phyloP scores from a whole-genome alignment of 768 basidiomycete species.

The Boletus insuetus region DNA sequence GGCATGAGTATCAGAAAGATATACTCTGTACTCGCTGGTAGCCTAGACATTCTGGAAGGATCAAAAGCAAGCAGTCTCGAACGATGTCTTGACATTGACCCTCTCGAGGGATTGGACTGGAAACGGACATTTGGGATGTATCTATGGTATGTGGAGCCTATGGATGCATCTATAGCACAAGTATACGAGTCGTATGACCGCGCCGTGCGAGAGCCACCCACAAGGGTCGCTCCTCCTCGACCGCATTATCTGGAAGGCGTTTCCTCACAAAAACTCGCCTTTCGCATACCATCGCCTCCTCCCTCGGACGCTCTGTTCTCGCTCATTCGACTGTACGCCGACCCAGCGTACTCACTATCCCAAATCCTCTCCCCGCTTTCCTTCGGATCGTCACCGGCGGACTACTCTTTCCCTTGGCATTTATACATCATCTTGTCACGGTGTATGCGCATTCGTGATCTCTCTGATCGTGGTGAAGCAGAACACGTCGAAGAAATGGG shows the following conservation, averaged over 20 bases:
- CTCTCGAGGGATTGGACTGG: constrained; percentile 85
- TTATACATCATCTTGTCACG: constrained; percentile 84
- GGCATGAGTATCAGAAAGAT: constrained; percentile 68
- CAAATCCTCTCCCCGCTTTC: constrained; percentile 70
- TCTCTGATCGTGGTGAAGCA: constrained; percentile 72
- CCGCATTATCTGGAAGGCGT: constrained; percentile 54
- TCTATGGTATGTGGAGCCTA: constrained; percentile 81
- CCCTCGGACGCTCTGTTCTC: constrained; percentile 75
- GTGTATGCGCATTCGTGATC: constrained; percentile 80
- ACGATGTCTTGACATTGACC: constrained; percentile 54
- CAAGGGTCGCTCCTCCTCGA: constrained; percentile 49
- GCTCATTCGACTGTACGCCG: constrained; percentile 74
- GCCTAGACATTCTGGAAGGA: constrained; percentile 57
- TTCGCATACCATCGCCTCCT: constrained; percentile 44
- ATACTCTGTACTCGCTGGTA: constrained; percentile 82
- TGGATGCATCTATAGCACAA: constrained; percentile 68
- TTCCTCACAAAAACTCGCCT: constrained; percentile 27
- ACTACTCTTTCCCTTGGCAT: constrained; percentile 89
- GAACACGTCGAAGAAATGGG: constrained; percentile 34
- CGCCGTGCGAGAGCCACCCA: constrained; percentile 35
- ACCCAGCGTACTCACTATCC: constrained; percentile 67
- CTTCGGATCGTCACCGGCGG: constrained; percentile 71
- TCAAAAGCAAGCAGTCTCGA: constrained; percentile 50
- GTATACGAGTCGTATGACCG: constrained; percentile 63
- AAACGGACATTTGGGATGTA: constrained; percentile 88